Evolutionary conservation across 208 protist species (phyloP).

Genomic region (Wallacemonas sp.): DNA sequence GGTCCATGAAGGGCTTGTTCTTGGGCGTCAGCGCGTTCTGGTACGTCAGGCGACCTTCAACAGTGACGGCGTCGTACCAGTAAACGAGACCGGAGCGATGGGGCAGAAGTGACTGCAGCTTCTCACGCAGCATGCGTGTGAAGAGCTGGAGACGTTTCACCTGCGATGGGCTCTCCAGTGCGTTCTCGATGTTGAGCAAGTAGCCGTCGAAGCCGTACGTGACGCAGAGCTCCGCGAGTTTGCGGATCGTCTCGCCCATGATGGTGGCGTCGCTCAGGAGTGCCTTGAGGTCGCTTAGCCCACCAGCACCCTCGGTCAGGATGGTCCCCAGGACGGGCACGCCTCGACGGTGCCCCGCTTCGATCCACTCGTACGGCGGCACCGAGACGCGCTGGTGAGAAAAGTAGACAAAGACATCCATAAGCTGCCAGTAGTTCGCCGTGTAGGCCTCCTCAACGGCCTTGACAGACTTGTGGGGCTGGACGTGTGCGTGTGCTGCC

Average conservation of each 20-base stretch:
- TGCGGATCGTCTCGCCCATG: constrained; percentile 39
- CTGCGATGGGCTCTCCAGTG: constrained; percentile 24
- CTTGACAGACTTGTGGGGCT: no score
- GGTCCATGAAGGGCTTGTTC: constrained; percentile 88
- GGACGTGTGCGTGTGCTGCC: not conserved
- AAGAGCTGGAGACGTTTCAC: constrained; percentile 62
- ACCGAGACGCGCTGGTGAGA: constrained; percentile 80
- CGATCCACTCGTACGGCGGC: constrained; percentile 84
- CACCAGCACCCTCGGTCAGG: constrained; percentile 73
- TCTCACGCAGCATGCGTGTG: constrained; percentile 47
- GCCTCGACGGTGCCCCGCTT: constrained; percentile 72
- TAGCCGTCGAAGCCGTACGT: constrained; percentile 92
- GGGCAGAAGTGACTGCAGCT: constrained; percentile 22
- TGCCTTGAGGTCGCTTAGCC: constrained; percentile 24
- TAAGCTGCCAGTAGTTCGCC: constrained; percentile 67
- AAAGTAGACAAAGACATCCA: constrained; percentile 91
- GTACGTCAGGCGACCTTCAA: constrained; percentile 53
- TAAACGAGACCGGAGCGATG: constrained; percentile 36
- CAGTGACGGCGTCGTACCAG: constrained; percentile 92
- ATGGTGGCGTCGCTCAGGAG: constrained; percentile 48
- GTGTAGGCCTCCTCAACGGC: constrained; percentile 49
- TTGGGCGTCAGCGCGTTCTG: constrained; percentile 77
- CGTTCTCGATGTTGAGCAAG: constrained; percentile 90
- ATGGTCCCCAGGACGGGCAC: constrained; percentile 85
- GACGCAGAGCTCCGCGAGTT: constrained; percentile 61